These are phyloP conservation scores for Sclerotinia glacialis DNA, from an alignment of 2,329 filamentous ascomycete genomes.

Conservation along the genomic window DNA sequence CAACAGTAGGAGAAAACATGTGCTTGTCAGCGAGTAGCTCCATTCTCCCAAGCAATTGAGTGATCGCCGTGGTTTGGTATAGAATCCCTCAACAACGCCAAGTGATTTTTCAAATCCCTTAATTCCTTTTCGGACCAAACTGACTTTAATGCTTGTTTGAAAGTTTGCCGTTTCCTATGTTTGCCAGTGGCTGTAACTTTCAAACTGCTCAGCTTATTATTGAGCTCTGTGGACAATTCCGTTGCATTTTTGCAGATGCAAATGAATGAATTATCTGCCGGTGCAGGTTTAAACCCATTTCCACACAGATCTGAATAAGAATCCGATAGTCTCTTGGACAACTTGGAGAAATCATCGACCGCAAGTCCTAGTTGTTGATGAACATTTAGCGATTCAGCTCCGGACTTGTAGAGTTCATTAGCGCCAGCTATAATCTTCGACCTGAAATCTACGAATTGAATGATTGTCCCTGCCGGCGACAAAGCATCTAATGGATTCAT, in stretches of 20 bases:
- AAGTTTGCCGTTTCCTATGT: slow-evolving; percentile 4
- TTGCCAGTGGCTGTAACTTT: neutral
- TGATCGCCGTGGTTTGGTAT: slow-evolving; percentile 10
- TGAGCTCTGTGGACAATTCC: neutral
- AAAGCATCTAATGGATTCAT: slow-evolving; percentile 22
- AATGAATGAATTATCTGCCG: neutral
- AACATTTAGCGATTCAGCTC: neutral
- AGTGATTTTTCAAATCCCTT: neutral
- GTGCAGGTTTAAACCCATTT: neutral
- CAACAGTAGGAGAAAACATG: neutral
- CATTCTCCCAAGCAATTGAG: neutral
- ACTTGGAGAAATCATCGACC: slow-evolving; percentile 10
- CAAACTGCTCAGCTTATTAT: neutral
- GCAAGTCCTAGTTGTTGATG: slow-evolving; percentile 20
- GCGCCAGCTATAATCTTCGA: slow-evolving; percentile 22
- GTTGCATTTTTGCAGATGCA: neutral
- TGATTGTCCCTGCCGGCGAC: slow-evolving; percentile 20
- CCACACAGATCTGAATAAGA: neutral
- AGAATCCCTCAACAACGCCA: neutral
- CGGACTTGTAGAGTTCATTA: slow-evolving; percentile 21
- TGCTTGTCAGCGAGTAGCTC: slow-evolving; percentile 6
- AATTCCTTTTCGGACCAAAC: slow-evolving; percentile 14
- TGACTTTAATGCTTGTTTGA: slow-evolving; percentile 13
- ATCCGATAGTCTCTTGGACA: slow-evolving; percentile 2
- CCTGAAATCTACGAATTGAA: slow-evolving; percentile 28